These are phyloP conservation scores for Suhomyces prunicola DNA, from an alignment of 805 yeast genomes.

Conservation along the genomic window DNA sequence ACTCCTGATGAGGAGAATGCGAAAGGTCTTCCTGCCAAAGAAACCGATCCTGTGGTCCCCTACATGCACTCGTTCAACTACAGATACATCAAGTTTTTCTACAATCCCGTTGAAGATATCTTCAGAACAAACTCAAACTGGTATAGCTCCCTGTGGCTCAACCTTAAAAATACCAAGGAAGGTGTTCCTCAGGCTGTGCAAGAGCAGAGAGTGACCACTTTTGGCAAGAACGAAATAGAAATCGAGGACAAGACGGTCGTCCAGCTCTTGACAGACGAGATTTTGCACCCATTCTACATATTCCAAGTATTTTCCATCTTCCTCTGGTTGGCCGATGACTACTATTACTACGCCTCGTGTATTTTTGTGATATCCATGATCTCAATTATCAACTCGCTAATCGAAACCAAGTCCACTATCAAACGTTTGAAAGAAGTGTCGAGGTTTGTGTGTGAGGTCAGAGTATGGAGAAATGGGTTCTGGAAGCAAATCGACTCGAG, in stretches of 20 bases:
- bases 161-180: constrained; percentile 48
- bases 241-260: constrained; percentile 67
- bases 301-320: constrained; percentile 91
- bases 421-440: constrained; percentile 71
- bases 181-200: constrained; percentile 72
- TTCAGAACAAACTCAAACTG: constrained; percentile 82
- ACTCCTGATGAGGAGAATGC: constrained; percentile 24
- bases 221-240: constrained; percentile 74
- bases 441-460: constrained; percentile 68
- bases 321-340: constrained; percentile 89
- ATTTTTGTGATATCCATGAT: constrained; percentile 81
- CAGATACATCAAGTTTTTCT: constrained; percentile 77
- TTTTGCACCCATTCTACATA: constrained; percentile 90
- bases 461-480: constrained; percentile 89
- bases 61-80: constrained; percentile 69
- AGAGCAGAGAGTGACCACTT: constrained; percentile 67
- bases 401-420: constrained; percentile 82
- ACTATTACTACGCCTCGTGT: constrained; percentile 91
- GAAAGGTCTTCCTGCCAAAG: constrained; percentile 11
- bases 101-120: constrained; percentile 83
- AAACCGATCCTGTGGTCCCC: constrained; percentile 66
- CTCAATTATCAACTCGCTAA: constrained; percentile 73
- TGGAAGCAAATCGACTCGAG: constrained; percentile 79
- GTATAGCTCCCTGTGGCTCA: constrained; percentile 79
- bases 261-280: constrained; percentile 77